Evolutionary conservation across 345 rosid genomes (phyloP).

Genomic region (Salix udensis): DNA sequence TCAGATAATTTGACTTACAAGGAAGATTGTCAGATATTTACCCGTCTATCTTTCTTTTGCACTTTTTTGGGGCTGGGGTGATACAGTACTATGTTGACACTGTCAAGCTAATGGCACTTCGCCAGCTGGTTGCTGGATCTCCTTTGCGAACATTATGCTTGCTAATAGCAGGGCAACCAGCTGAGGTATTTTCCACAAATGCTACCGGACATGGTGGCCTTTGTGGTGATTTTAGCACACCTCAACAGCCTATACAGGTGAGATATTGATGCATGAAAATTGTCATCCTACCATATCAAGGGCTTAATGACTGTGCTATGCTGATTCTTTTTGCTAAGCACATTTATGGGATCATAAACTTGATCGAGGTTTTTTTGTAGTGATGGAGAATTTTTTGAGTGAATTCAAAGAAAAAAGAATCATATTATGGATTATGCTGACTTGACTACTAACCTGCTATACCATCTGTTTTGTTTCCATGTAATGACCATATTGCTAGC

Average conservation of each 20-base stretch:
- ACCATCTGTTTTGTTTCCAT: neutral
- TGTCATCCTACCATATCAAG: neutral
- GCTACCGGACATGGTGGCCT: slow-evolving; percentile 26
- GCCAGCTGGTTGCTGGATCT: slow-evolving; percentile 87
- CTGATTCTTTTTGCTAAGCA: neutral
- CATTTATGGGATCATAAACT: neutral
- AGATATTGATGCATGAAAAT: slow-evolving; percentile 11
- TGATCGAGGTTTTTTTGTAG: neutral
- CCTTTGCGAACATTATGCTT: slow-evolving; percentile 93
- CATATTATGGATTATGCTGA: neutral
- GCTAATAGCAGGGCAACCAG: slow-evolving; percentile 96
- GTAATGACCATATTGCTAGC: neutral
- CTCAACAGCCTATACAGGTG: slow-evolving; percentile 65
- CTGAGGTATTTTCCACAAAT: slow-evolving; percentile 69
- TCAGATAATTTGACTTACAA: slow-evolving; percentile 4
- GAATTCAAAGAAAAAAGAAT: neutral
- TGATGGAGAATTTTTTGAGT: neutral
- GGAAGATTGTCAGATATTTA: slow-evolving; percentile 2
- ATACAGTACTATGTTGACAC: slow-evolving; percentile 89
- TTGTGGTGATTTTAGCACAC: slow-evolving; percentile 35
- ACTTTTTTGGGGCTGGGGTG: slow-evolving; percentile 9
- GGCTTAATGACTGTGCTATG: neutral
- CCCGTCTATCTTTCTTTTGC: slow-evolving; percentile 5
- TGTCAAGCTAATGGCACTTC: slow-evolving; percentile 93
- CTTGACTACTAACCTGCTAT: neutral